Base-by-base conservation (phyloP, 2,329 filamentous ascomycete species). In the Nemania sp. region DNA sequence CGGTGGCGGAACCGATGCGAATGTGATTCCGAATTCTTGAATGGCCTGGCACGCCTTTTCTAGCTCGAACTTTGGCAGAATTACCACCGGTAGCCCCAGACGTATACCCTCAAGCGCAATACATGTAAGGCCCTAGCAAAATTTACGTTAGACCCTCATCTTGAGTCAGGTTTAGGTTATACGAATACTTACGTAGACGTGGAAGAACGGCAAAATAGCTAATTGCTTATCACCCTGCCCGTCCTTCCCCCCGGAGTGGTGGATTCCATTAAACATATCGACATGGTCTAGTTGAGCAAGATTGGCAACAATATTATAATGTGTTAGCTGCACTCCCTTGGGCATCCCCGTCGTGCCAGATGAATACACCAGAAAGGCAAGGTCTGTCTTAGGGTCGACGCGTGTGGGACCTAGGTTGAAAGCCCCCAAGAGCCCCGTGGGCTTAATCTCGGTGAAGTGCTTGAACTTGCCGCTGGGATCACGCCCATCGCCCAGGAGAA, bases 281-380 rank as follows among this genome's bases (percentile, higher is more conserved):
- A 85, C 81, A 27, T 80, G 76, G 1, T 79, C 78, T 29, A 85
- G 76, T 80, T 92, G 90, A 32, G 87, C 73, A 6, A 89, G 77
- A 78, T 97, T 97, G 67, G 93, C 83, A 11, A 97, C 87, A 67
- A 97, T 90, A 78, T 98, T 98, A 71, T 82, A 80, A 80, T 98
- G 95, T 7, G 89, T 92, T 35, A 98, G 84, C 87, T 93, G 92
- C 15, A 98, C 95, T 18, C 94, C 95, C 80, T 98, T 98, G 0
- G 95, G 94, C 58, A 94, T 82, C 1, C 95, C 95, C 0, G 95
- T 98, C 0, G 95, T 98, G 7, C 95, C 95, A 7, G 91, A 94
- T 57, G 90, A 93, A 79, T 97, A 98, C 0, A 97, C 93, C 65
- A 98, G 80, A 75, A 96, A 97, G 0, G 93, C 91, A 27, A 96